Evolutionary conservation across 192 early-diverging fungal genomes (phyloP).

Genomic region (Lunasporangiospora selenospora): DNA sequence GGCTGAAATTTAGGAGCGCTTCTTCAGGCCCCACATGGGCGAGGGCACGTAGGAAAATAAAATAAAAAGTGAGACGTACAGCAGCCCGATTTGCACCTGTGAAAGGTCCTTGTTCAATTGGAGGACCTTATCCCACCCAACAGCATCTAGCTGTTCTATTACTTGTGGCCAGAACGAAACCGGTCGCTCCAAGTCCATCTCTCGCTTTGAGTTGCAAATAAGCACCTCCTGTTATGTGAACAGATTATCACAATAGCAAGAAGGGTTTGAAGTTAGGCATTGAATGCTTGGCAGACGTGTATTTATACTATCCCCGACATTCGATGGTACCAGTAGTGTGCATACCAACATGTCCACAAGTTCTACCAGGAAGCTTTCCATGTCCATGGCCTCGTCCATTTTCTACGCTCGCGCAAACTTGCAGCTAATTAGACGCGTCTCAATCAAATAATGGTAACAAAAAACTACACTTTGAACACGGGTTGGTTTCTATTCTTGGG

Average conservation of each 20-base stretch:
- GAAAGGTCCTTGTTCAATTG: conserved; percentile 20
- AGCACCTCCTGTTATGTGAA: conserved; percentile 34
- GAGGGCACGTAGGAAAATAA: too few species aligned
- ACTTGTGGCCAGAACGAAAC: conserved; percentile 22
- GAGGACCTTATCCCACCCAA: conserved; percentile 31
- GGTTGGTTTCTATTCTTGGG: too few species aligned
- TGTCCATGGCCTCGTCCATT: conserved; percentile 27
- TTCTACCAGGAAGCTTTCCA: conserved; percentile 35
- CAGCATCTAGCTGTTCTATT: conserved; percentile 23
- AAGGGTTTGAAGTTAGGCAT: too few species aligned
- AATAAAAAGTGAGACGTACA: too few species aligned
- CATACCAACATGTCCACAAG: conserved; percentile 14
- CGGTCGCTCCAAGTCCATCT: conserved; percentile 3
- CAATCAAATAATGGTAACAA: not conserved
- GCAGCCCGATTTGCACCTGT: conserved; percentile 14
- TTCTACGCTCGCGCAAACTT: conserved; percentile 10
- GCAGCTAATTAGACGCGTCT: not conserved
- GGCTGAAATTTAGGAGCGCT: too few species aligned
- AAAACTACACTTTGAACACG: not conserved
- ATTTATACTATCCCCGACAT: too few species aligned
- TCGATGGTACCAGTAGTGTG: not conserved
- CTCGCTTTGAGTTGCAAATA: conserved; percentile 6
- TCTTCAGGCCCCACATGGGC: too few species aligned
- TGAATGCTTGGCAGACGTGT: too few species aligned
- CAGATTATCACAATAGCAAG: too few species aligned